Evolutionary conservation across 1,284 basidiomycete genomes (phyloP).

Genomic region (Apiotrichum gamsii): DNA sequence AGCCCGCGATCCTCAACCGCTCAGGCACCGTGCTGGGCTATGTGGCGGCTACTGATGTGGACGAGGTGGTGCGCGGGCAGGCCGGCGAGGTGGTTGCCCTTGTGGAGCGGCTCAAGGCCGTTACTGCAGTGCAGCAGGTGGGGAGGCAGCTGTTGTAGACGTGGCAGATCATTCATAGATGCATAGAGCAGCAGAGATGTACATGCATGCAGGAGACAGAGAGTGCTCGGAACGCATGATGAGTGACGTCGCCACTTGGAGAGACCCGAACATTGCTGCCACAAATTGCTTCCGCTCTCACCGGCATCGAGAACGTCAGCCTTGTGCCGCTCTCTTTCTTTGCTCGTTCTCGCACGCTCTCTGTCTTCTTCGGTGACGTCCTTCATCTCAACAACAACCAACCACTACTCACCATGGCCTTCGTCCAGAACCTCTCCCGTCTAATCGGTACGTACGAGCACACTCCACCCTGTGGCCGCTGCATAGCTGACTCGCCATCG

Average conservation of each 20-base stretch:
- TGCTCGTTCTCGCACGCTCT: not conserved
- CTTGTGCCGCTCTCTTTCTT: not conserved
- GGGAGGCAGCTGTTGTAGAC: not conserved
- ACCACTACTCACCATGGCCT: conserved; percentile 16
- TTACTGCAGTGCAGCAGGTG: not conserved
- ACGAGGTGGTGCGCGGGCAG: conserved; percentile 67
- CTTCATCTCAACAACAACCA: not conserved
- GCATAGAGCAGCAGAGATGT: too few species aligned
- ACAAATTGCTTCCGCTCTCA: conserved; percentile 4
- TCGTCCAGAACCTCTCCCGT: conserved; percentile 30
- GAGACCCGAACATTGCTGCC: too few species aligned
- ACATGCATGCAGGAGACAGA: too few species aligned
- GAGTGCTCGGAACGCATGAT: too few species aligned
- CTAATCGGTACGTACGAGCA: conserved; percentile 23
- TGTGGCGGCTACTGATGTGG: conserved; percentile 64
- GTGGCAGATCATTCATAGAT: too few species aligned
- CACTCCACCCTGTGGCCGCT: not conserved
- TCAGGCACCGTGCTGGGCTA: conserved; percentile 64
- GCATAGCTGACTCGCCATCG: not conserved
- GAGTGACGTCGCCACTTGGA: too few species aligned
- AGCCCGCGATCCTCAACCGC: conserved; percentile 49
- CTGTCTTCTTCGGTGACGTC: not conserved
- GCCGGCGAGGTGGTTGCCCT: conserved; percentile 59
- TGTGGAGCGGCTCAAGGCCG: conserved; percentile 5
- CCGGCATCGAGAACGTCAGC: conserved; percentile 3